Evolutionary conservation across 1,139 yeast species (phyloP), one percentile per base, ranked within the genome.

Genomic region (Sugiyamaella paludigena): DNA sequence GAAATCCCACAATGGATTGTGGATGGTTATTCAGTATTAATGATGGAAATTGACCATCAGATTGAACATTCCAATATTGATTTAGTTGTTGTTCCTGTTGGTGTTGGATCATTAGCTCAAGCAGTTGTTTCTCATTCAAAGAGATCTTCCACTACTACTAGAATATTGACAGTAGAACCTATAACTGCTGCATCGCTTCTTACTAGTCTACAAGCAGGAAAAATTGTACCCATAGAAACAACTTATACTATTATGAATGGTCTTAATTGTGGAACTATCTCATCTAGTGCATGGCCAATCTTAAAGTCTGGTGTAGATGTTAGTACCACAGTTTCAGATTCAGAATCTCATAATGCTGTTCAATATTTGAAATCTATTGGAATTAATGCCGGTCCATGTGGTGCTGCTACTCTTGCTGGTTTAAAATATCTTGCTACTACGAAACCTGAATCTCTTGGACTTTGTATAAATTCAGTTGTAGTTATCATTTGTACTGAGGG

Each of bases 371-470:
- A 10, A 11, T 11, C 19, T 11, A 4, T 24, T 10, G 40, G 5
- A 3, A 24, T 37, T 9, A 19, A 27, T n/a, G 19, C 40, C 16
- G 40, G 40, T 16, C 40, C 40, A 9, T 37, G 40, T 37, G 40
- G 40, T 12, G 27, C 38, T 26, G 41, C 33, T 38, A 38, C 43
- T 28, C 47, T 40, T 13, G 43, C 47, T 36, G 42, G 42, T 43
- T 15, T 37, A 15, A 32, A 31, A 37, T 28, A 34, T 19, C 3
- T 19, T 19, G 24, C 24, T 30, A 9, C 35, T 40, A 12, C 10
- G 35, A 12, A 40, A 44, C 28, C 42, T 15, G 42, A 30, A n/a
- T 5, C 24, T 26, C 16, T 27, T 26, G 29, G 30, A n/a, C 19
- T 43, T 13, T 33, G 31, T 13, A 26, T 36, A 29, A 24, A 30